Conservation (phyloP, 192 early-diverging fungal species). For the Rhizoclosmatium globosum region DNA sequence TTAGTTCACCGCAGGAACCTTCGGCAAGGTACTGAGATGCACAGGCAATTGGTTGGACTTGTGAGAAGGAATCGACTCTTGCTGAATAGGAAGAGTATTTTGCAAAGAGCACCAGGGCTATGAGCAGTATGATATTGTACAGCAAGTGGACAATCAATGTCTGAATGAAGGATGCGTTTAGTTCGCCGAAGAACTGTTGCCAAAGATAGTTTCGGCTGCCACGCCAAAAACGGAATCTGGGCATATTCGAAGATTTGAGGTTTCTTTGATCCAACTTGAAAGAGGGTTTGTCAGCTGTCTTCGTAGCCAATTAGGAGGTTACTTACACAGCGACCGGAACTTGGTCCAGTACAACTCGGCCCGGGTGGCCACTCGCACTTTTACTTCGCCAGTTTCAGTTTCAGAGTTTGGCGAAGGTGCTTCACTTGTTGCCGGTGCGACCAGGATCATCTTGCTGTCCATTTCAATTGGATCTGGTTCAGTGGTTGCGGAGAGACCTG, state of each 20-base stretch:
- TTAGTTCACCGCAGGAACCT: conserved; percentile 15
- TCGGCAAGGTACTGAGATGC: conserved; percentile 11
- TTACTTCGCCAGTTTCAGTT: neutral
- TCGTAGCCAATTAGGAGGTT: neutral
- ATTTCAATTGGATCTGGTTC: no score
- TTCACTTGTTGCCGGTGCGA: neutral
- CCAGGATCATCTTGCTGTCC: neutral
- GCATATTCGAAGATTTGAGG: neutral
- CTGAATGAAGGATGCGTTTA: neutral
- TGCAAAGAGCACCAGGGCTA: conserved; percentile 15
- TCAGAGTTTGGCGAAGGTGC: neutral
- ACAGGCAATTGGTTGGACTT: conserved; percentile 1
- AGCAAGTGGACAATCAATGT: neutral
- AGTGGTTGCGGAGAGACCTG: no score
- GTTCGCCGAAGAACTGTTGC: neutral
- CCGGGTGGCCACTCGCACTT: neutral
- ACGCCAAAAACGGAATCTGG: neutral
- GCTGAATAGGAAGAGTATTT: conserved; percentile 13
- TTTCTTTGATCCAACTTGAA: neutral
- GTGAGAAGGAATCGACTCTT: neutral
- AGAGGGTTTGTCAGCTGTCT: neutral
- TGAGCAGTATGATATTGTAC: neutral
- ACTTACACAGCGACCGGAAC: conserved; percentile 3
- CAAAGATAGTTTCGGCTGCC: neutral
- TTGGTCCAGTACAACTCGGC: neutral